Percentiles rank a stretch among this genome's conserved stretches.
These are phyloP conservation scores for Thymus quinquecostatus DNA, from an alignment of 257 asterid species.

Conservation along the genomic window DNA sequence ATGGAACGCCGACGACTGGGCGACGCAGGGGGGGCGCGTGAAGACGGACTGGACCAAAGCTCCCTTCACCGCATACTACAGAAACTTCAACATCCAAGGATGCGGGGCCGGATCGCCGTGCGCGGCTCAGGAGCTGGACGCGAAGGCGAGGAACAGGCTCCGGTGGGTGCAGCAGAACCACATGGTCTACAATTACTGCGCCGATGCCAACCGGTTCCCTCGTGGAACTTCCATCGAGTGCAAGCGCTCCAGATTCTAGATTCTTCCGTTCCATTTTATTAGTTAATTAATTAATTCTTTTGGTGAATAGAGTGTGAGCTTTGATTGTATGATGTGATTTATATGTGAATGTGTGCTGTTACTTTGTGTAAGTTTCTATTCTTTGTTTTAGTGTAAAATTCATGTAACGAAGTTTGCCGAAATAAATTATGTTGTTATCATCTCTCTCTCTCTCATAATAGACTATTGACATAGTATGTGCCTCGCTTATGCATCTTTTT, in stretches of 20 bases:
- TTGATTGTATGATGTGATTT: no score
- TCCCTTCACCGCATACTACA: slow-evolving; percentile 52
- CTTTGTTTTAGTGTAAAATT: no score
- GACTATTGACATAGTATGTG: no score
- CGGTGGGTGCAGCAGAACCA: slow-evolving; percentile 44
- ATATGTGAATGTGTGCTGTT: no score
- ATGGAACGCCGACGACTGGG: slow-evolving; percentile 68
- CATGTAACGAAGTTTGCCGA: no score
- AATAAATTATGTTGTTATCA: no score
- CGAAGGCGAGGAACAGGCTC: slow-evolving; percentile 40
- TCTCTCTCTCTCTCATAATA: no score
- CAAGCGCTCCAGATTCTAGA: slow-evolving; percentile 38
- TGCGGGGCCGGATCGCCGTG: not conserved
- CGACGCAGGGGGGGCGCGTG: slow-evolving; percentile 57
- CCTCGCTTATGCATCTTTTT: no score
- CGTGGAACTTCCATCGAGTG: slow-evolving; percentile 45
- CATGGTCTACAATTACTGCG: slow-evolving; percentile 47
- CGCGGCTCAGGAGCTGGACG: slow-evolving; percentile 40
- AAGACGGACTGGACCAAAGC: slow-evolving; percentile 59
- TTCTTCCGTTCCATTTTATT: no score
- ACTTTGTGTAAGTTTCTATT: no score
- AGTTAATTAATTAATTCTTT: no score
- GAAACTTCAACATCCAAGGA: slow-evolving; percentile 43
- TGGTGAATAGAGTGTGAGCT: no score
- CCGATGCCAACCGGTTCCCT: slow-evolving; percentile 44